Conservation (phyloP, 345 rosid species). For the Camelina sativa region DNA sequence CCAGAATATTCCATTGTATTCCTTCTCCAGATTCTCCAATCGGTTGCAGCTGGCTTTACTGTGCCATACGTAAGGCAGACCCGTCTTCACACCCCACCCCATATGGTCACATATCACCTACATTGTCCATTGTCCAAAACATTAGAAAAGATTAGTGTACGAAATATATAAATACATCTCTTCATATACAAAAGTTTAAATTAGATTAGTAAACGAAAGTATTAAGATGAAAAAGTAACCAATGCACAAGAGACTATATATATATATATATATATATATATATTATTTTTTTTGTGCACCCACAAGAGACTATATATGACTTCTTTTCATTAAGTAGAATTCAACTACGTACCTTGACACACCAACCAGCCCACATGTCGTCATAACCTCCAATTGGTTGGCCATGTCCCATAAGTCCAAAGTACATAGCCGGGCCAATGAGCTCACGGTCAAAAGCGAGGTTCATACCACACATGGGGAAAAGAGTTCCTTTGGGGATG, state of each 20-base stretch:
- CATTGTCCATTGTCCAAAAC: not conserved
- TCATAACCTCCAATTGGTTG: conserved; percentile 62
- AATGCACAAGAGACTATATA: too few species aligned
- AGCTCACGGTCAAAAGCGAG: conserved; percentile 56
- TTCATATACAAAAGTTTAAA: not conserved
- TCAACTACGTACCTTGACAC: conserved; percentile 50
- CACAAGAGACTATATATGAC: too few species aligned
- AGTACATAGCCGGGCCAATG: conserved; percentile 68
- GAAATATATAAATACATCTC: not conserved
- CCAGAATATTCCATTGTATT: conserved; percentile 41
- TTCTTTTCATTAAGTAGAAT: not conserved
- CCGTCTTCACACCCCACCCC: conserved; percentile 60
- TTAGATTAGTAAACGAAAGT: not conserved
- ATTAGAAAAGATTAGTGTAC: not conserved
- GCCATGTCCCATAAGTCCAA: conserved; percentile 64
- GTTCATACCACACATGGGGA: conserved; percentile 66
- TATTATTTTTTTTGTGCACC: too few species aligned
- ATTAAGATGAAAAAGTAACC: not conserved
- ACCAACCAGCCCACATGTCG: conserved; percentile 75
- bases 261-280: too few species aligned
- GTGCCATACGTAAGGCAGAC: conserved; percentile 39
- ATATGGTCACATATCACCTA: conserved; percentile 65
- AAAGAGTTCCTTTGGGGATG: conserved; percentile 54
- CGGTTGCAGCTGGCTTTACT: conserved; percentile 23
- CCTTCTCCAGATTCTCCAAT: conserved; percentile 32